Evolutionary conservation across 352 stramenopile genomes (phyloP), one percentile per base, ranked within the genome.

Genomic region (Phytophthora fragariaefolia): DNA sequence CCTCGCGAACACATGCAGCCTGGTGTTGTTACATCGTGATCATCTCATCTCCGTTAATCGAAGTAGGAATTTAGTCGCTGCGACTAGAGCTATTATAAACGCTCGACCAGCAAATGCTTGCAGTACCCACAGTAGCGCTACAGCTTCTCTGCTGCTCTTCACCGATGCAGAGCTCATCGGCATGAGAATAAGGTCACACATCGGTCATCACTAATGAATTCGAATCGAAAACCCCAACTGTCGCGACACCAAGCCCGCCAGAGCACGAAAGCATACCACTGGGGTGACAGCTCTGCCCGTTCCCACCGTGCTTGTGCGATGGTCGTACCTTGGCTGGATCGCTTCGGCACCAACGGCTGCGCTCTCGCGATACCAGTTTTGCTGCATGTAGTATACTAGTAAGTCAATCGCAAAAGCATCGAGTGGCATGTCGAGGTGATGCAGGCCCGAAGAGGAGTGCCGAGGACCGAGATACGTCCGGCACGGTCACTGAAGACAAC

Each of bases 141-240:
- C n/a, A n/a, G n/a, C n/a, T n/a, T n/a, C n/a, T 36, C 4, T 36
- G 28, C 9, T 23, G 17, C 27, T 15, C 27, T 23, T 23, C 9
- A 40, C 28, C 28, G 28, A 36, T 12, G 9, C 28, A 36, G 13
- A 36, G 28, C 27, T 26, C n/a, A 17, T 32, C 23, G 17, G 4
- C 22, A 15, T 42, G 49, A 67, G 40, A 67, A 56, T 28, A 36
- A 23, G 17, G 26, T 15, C 4, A n/a, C 58, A 24, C 57, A n/a
- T 24, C 38, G 45, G 34, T 59, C 47, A 47, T 30, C 12, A 69
- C 54, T 59, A 69, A 54, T 26, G 46, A 59, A 69, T 47, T 45
- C 36, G 45, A 40, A 62, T 49, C 45, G 46, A 58, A 48, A 64
- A 69, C 46, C 59, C 24, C 22, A 3, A 17, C n/a, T 27, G 28